Evolutionary conservation across 1,284 basidiomycete species (phyloP).

Genomic region (Polyporus tsugae): DNA sequence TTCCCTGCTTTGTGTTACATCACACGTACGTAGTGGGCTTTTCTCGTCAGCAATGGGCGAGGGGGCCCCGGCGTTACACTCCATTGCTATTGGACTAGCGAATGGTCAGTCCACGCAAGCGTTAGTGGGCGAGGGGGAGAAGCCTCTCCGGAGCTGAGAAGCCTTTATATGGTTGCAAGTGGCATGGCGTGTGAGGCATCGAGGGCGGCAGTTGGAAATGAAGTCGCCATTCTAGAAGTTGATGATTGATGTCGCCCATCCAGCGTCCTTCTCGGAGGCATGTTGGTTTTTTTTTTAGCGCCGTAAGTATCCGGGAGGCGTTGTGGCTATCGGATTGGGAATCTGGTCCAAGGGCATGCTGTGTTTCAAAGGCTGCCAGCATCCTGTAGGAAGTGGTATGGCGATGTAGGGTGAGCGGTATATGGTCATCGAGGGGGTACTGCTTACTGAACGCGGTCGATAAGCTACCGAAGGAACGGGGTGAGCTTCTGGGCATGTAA

Average conservation of each 20-base stretch:
- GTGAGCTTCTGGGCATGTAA: not conserved
- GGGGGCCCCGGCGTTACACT: not conserved
- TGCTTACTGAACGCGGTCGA: too few relatives aligned
- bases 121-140: not conserved
- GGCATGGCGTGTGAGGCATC: slow-evolving; percentile 8
- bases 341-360: not conserved
- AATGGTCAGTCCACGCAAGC: not conserved
- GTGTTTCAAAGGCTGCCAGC: not conserved
- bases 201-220: slow-evolving; percentile 2
- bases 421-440: too few relatives aligned
- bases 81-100: not conserved
- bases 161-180: not conserved
- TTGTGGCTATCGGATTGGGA: too few relatives aligned
- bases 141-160: not conserved
- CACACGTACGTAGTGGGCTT: not conserved
- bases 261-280: not conserved
- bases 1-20: not conserved
- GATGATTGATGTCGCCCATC: not conserved
- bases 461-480: not conserved
- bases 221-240: not conserved
- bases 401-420: not conserved
- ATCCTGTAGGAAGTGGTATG: not conserved
- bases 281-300: not conserved
- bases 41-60: not conserved
- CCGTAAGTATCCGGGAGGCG: not conserved